A percentile compares a stretch with the other conserved stretches of the same genome.
Evolutionary conservation across 2,329 filamentous ascomycete genomes (phyloP).

Genomic region (Colletotrichum echinochloae): DNA sequence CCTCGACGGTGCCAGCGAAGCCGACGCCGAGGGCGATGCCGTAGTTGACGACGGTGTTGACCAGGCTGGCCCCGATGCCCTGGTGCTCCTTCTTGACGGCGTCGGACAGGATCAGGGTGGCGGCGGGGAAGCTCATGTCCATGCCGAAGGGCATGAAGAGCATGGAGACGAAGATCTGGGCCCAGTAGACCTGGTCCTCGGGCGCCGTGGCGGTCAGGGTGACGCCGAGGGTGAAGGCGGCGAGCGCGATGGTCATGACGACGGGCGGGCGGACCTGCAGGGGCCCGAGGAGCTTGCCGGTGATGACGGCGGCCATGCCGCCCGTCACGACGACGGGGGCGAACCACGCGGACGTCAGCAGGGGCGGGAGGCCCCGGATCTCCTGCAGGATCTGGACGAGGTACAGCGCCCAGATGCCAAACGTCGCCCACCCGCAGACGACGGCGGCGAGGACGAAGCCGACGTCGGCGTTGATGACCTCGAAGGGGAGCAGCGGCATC

Average conservation of each 20-base stretch:
- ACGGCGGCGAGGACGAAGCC: slow-evolving; percentile 68
- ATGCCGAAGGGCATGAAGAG: slow-evolving; percentile 72
- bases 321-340: slow-evolving; percentile 59
- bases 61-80: slow-evolving; percentile 63
- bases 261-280: slow-evolving; percentile 50
- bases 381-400: slow-evolving; percentile 62
- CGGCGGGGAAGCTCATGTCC: slow-evolving; percentile 75
- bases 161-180: slow-evolving; percentile 68
- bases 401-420: slow-evolving; percentile 67
- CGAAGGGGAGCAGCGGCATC: slow-evolving; percentile 69
- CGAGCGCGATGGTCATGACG: slow-evolving; percentile 59
- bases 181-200: slow-evolving; percentile 71
- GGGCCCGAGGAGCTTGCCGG: slow-evolving; percentile 56
- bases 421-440: slow-evolving; percentile 65
- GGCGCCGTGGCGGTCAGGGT: slow-evolving; percentile 62
- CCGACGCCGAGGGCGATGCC: slow-evolving; percentile 74
- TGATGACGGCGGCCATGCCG: slow-evolving; percentile 57
- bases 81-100: slow-evolving; percentile 59
- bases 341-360: slow-evolving; percentile 59
- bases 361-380: slow-evolving; percentile 55
- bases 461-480: slow-evolving; percentile 59
- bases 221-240: slow-evolving; percentile 57
- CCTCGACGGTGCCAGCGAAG: slow-evolving; percentile 73
- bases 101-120: slow-evolving; percentile 70
- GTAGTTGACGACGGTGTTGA: slow-evolving; percentile 77